Conservation (phyloP, 306 rosid species). For the Ochetophila trinervis region DNA sequence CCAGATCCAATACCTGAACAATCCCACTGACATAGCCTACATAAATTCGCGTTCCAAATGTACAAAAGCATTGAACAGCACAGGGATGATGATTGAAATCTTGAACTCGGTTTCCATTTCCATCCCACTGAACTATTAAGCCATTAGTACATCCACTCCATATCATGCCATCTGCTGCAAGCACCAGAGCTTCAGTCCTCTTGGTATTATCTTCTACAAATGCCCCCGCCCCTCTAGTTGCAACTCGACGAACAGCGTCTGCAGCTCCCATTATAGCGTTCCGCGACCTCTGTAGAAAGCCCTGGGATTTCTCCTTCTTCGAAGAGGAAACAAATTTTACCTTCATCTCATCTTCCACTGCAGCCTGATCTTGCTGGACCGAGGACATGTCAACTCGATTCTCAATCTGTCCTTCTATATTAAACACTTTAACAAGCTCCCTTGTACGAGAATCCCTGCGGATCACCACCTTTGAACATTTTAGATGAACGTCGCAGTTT, state of each 20-base stretch:
- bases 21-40: constrained; percentile 89
- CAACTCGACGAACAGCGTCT: constrained; percentile 95
- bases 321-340: constrained; percentile 68
- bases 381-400: constrained; percentile 77
- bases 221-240: constrained; percentile 91
- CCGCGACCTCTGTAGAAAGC: constrained; percentile 86
- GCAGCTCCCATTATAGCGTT: constrained; percentile 98
- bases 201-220: constrained; percentile 69
- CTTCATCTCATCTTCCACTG: constrained; percentile 78
- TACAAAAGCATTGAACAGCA: constrained; percentile 81
- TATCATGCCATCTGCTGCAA: constrained; percentile 77
- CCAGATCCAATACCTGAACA: constrained; percentile 79
- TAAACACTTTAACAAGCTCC: constrained; percentile 90
- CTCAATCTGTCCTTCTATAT: constrained; percentile 83
- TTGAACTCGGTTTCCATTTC: constrained; percentile 73
- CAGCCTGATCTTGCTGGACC: constrained; percentile 71
- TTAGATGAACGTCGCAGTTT: background rate
- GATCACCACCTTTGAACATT: background rate
- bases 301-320: constrained; percentile 85
- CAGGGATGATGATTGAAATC: constrained; percentile 73
- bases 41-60: constrained; percentile 64
- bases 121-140: constrained; percentile 89
- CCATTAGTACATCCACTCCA: constrained; percentile 99
- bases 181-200: constrained; percentile 74
- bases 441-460: constrained; percentile 89